These are phyloP conservation scores for Salvia rosmarinus DNA, from an alignment of 257 asterid species.

Conservation along the genomic window DNA sequence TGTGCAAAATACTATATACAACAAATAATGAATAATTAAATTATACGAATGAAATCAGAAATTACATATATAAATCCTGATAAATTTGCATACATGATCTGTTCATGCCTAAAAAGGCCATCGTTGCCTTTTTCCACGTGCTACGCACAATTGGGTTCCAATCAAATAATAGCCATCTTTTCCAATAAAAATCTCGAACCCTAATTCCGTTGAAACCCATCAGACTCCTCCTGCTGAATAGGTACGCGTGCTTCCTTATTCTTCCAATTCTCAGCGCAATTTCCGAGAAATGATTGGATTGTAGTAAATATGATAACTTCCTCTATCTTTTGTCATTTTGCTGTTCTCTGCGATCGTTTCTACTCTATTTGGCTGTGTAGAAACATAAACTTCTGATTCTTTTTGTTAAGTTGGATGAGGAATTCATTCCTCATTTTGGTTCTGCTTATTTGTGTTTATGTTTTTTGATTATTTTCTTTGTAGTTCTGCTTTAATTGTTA, in stretches of 20 bases:
- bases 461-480: background rate
- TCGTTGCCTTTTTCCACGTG: slow-evolving; percentile 10
- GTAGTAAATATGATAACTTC: background rate
- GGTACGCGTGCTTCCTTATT: slow-evolving; percentile 1
- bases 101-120: background rate
- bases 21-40: too few species aligned
- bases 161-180: background rate
- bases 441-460: background rate
- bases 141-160: background rate
- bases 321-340: background rate
- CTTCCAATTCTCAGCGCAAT: slow-evolving; percentile 21
- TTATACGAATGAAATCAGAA: too few species aligned
- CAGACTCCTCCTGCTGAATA: background rate
- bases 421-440: background rate
- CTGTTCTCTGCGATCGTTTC: background rate
- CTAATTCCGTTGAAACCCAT: background rate
- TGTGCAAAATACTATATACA: too few species aligned
- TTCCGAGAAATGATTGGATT: background rate
- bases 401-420: background rate
- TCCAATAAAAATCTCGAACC: background rate
- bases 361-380: background rate
- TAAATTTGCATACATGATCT: background rate
- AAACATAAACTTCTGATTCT: background rate
- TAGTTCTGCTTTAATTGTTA: background rate
- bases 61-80: background rate